phyloP scores from a whole-genome alignment of 441 rosid genomes.

The Euphorbia celastroides region DNA sequence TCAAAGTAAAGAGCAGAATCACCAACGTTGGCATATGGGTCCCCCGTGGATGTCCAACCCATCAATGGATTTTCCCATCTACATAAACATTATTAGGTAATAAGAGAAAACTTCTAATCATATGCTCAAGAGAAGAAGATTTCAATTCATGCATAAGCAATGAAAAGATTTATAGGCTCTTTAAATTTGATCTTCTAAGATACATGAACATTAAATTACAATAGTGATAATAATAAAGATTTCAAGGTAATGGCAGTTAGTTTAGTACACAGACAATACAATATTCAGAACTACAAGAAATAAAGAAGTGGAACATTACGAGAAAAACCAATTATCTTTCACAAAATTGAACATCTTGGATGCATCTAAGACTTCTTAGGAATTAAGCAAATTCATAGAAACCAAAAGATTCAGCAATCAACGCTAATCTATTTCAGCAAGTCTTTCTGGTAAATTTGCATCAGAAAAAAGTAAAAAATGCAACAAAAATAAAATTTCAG shows the following conservation, averaged over 20 bases:
- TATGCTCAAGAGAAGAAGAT: not conserved
- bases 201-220: not conserved
- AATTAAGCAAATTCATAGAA: not conserved
- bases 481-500: not conserved
- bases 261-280: not conserved
- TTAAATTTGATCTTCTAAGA: not conserved
- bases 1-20: conserved; percentile 75
- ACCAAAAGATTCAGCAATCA: no score
- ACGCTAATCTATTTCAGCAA: not conserved
- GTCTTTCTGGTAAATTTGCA: not conserved
- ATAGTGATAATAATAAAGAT: not conserved
- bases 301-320: not conserved
- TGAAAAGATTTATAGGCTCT: conserved; percentile 1
- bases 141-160: not conserved
- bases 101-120: not conserved
- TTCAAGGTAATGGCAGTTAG: not conserved
- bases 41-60: conserved; percentile 99
- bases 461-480: not conserved
- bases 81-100: conserved; percentile 2
- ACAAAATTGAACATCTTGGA: not conserved
- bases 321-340: not conserved
- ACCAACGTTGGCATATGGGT: conserved; percentile 95
- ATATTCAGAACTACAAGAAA: not conserved
- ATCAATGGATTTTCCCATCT: conserved; percentile 99
- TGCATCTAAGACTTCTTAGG: not conserved